Percentiles rank a stretch among this genome's conserved stretches.
Evolutionary conservation across 2,329 filamentous ascomycete genomes (phyloP).

Genomic region (Alternaria gaisen): DNA sequence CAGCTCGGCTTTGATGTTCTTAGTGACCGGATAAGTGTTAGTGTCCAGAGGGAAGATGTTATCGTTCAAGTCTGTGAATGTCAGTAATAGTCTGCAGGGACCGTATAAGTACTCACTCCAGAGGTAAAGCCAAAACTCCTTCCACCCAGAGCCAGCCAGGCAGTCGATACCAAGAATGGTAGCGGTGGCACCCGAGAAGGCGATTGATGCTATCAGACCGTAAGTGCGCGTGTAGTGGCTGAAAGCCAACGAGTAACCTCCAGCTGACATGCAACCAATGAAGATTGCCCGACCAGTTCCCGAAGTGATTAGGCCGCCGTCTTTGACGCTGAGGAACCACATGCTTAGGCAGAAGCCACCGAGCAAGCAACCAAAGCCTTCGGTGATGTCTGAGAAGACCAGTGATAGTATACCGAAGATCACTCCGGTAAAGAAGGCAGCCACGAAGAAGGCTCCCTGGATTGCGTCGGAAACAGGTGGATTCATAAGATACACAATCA

Average conservation of each 20-base stretch:
- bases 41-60: slow-evolving; percentile 79
- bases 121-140: slow-evolving; percentile 95
- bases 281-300: slow-evolving; percentile 74
- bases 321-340: slow-evolving; percentile 85
- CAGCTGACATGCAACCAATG: slow-evolving; percentile 75
- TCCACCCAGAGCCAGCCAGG: slow-evolving; percentile 86
- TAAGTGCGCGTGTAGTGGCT: slow-evolving; percentile 80
- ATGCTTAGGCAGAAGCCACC: slow-evolving; percentile 87
- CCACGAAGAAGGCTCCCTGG: slow-evolving; percentile 88
- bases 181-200: slow-evolving; percentile 83
- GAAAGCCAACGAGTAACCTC: slow-evolving; percentile 73
- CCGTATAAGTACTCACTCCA: slow-evolving; percentile 67
- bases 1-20: slow-evolving; percentile 84
- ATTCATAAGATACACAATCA: slow-evolving; percentile 90
- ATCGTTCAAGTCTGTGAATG: slow-evolving; percentile 69
- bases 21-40: slow-evolving; percentile 83
- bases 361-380: slow-evolving; percentile 84
- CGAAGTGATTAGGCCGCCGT: slow-evolving; percentile 75
- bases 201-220: slow-evolving; percentile 76
- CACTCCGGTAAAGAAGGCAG: slow-evolving; percentile 74
- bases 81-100: slow-evolving; percentile 22
- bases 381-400: slow-evolving; percentile 83
- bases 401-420: slow-evolving; percentile 77
- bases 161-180: slow-evolving; percentile 88
- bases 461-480: slow-evolving; percentile 76